Percentiles rank a stretch among this genome's conserved stretches.
phyloP scores from a whole-genome alignment of 2,329 filamentous ascomycete species.

The Cordyceps farinosa region DNA sequence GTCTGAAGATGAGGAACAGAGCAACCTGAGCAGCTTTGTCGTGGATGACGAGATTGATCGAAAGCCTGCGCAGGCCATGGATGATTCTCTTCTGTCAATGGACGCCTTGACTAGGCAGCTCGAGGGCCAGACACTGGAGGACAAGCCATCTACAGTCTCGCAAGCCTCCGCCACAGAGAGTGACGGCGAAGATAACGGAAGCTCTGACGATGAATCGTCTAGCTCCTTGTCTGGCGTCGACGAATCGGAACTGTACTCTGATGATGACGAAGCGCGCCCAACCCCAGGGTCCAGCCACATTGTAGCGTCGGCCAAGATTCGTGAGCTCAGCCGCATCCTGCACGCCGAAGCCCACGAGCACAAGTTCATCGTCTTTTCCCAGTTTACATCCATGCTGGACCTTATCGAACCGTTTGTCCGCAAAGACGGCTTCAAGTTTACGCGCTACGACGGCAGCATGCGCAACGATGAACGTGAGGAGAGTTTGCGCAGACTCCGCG shows the following conservation, averaged over 20 bases:
- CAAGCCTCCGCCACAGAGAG: constrained; percentile 16
- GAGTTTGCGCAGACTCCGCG: constrained; percentile 72
- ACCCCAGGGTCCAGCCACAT: constrained; percentile 43
- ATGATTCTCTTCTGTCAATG: constrained; percentile 35
- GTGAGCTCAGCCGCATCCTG: constrained; percentile 77
- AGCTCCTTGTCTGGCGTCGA: constrained; percentile 33
- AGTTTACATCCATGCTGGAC: constrained; percentile 98
- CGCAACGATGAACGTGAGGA: constrained; percentile 88
- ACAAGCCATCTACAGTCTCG: constrained; percentile 21
- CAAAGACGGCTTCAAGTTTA: constrained; percentile 70
- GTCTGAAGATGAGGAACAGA: constrained; percentile 52
- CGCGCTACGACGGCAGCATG: constrained; percentile 94
- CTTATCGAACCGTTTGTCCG: constrained; percentile 88
- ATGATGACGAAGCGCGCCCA: constrained; percentile 37
- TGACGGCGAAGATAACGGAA: background rate
- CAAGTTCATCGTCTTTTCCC: constrained; percentile 98
- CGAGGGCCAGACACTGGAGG: constrained; percentile 35
- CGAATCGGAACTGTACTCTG: constrained; percentile 40
- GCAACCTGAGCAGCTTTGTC: constrained; percentile 54
- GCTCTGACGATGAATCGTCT: constrained; percentile 5
- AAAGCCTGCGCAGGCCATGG: constrained; percentile 28
- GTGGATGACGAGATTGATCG: constrained; percentile 46
- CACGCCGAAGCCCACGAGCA: constrained; percentile 73
- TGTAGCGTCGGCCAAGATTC: constrained; percentile 83
- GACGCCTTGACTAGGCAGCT: constrained; percentile 36